phyloP scores from a whole-genome alignment of 345 rosid species.

The Eucalyptus fibrosa region DNA sequence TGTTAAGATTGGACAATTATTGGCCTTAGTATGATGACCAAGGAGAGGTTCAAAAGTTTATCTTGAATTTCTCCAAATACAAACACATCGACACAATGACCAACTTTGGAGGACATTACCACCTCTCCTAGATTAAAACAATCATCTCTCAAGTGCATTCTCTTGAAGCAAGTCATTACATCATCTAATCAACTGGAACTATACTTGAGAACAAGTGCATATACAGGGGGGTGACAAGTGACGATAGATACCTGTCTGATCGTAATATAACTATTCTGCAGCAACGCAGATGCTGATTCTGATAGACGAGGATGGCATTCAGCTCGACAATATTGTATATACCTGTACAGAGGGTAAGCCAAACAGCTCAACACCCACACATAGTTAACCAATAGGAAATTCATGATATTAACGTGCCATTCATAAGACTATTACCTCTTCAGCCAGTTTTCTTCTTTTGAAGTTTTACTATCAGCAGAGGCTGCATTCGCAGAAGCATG shows the following conservation, averaged over 20 bases:
- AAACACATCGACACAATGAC: not conserved
- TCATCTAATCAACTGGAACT: not conserved
- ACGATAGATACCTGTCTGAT: conserved; percentile 61
- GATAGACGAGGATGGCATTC: conserved; percentile 82
- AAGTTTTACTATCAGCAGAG: conserved; percentile 29
- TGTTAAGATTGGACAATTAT: not conserved
- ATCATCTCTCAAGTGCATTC: not conserved
- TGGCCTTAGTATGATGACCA: not conserved
- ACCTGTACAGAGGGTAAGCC: conserved; percentile 25
- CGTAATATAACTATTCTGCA: conserved; percentile 72
- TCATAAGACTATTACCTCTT: conserved; percentile 38
- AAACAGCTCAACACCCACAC: not conserved
- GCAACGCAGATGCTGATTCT: conserved; percentile 55
- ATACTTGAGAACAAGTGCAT: not conserved
- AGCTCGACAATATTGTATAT: conserved; percentile 72
- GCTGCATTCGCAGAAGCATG: conserved; percentile 80
- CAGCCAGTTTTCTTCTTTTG: conserved; percentile 91
- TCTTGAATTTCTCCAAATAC: not conserved
- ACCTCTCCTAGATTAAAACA: not conserved
- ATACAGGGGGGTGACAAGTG: not conserved
- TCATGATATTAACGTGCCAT: not conserved
- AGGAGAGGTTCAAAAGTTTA: not conserved
- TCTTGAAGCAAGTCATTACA: not conserved
- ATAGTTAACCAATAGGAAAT: not conserved
- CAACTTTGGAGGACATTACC: not conserved